Evolutionary conservation across 2,329 filamentous ascomycete genomes (phyloP), one percentile per base, ranked within the genome.

Genomic region (Fusarium tricinctum): DNA sequence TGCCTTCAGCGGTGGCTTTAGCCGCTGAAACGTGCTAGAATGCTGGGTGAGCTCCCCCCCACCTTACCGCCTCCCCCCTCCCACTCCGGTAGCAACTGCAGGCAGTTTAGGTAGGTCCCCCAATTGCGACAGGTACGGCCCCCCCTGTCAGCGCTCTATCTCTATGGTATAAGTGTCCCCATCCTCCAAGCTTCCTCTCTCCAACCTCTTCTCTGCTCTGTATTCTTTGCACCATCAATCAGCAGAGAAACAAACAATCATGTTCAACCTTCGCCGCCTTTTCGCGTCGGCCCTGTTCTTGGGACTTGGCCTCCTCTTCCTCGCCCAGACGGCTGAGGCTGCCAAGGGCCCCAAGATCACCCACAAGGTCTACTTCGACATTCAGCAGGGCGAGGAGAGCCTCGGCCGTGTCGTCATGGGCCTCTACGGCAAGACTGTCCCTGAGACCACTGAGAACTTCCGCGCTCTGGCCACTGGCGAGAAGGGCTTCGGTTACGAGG

Each of bases 341-440:
- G 85, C 85, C 71, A 93, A 95, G 84, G 95, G 96, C 46, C 95
- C 93, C 68, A 97, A 96, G 89, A 95, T 97, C 84, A 97, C 94
- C 75, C 86, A 92, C 86, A 97, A 97, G 89, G 93, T 96, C 81
- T 96, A 89, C 86, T 95, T 97, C 80, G 92, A 96, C 81, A 90
- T 97, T 72, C 82, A 86, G 75, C 89, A 93, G 76, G 93, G 91
- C 76, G 92, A 92, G 69, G 85, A 93, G 81, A 79, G 86, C 47
- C 77, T 95, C 42, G 93, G 93, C 65, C 89, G 91, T 66, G 86
- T 97, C 72, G 90, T 93, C 72, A 88, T 96, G 35, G 93, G 93
- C 73, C 89, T 97, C 50, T 97, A 96, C 78, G 93, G 92, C 82
- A 93, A 93, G 86, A 95, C 92, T 42, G 91, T 93, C 30, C 93